Percentiles rank a stretch among this genome's conserved stretches.
These are phyloP conservation scores for Aspergillus tamarii DNA, from an alignment of 2,329 filamentous ascomycete genomes.

Conservation along the genomic window DNA sequence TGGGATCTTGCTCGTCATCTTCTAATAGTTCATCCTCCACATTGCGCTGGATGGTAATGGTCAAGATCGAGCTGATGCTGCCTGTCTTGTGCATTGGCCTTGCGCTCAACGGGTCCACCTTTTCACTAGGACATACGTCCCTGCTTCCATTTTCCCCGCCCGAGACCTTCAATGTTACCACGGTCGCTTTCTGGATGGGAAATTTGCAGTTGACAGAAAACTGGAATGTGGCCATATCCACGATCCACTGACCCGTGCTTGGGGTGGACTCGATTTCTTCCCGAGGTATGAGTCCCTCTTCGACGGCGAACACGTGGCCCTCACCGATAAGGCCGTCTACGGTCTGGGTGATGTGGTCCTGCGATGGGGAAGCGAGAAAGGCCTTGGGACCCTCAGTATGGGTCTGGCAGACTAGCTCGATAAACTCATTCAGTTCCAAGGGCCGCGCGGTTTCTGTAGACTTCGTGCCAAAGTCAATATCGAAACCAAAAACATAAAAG, in stretches of 20 bases:
- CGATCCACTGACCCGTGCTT: background rate
- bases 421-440: background rate
- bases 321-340: background rate
- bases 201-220: constrained; percentile 13
- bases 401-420: background rate
- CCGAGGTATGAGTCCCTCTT: background rate
- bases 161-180: background rate
- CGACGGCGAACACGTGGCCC: background rate
- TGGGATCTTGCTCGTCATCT: too few species aligned
- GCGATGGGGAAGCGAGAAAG: background rate
- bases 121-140: background rate
- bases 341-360: background rate
- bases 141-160: background rate
- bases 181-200: background rate
- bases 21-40: background rate
- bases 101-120: background rate
- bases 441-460: background rate
- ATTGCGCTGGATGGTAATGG: background rate
- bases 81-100: background rate
- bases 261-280: background rate
- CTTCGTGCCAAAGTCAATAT: constrained; percentile 24
- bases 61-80: background rate
- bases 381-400: background rate
- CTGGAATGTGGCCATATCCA: constrained; percentile 1
- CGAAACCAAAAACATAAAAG: constrained; percentile 28